Evolutionary conservation across 2,329 filamentous ascomycete species (phyloP), one percentile per base, ranked within the genome.

Genomic region (Verticillium nubilum): DNA sequence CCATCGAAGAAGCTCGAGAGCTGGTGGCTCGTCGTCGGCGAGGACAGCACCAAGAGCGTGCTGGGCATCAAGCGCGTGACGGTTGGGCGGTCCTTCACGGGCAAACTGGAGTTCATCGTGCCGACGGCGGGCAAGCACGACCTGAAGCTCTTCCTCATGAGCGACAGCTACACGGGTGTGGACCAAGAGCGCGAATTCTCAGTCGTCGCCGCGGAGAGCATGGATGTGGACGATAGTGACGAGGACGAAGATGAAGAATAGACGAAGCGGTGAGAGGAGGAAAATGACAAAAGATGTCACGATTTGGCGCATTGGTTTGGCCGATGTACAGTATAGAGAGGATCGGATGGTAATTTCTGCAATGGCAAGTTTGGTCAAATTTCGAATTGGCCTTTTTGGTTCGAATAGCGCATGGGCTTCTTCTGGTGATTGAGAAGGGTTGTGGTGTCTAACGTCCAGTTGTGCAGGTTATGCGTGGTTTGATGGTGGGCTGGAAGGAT

Each of bases 1-100:
- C 93, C 95, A 1, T 80, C 75, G 56, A 89, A 89, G 74, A 99
- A 99, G 82, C 89, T 91, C 79, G 95, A 99, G 81, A 97, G 95
- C 72, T 99, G 93, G 93, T 99, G 95, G 95, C 78, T 99, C 59
- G 91, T 99, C 23, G 91, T 99, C 33, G 94, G 93, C 29, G 93
- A 98, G 67, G 92, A 97, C 77, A 89, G 86, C 72, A 91, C 89
- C 47, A 94, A 92, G 79, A 93, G 83, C 64, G 79, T 99, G 63
- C 80, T 98, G 60, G 93, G 91, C 2, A 97, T 98, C 79, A 99
- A 98, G 82, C 86, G 94, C 66, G 88, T 99, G 61, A 96, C 93
- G 1, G 89, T 99, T 64, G 89, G 87, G 47, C 85, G 84, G 67
- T 87, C 89, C 70, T 76, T 97, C 67, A 89, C 91, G 69, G 84